Base-by-base conservation (phyloP, 2,329 filamentous ascomycete genomes). In the Microascus cirrosus region DNA sequence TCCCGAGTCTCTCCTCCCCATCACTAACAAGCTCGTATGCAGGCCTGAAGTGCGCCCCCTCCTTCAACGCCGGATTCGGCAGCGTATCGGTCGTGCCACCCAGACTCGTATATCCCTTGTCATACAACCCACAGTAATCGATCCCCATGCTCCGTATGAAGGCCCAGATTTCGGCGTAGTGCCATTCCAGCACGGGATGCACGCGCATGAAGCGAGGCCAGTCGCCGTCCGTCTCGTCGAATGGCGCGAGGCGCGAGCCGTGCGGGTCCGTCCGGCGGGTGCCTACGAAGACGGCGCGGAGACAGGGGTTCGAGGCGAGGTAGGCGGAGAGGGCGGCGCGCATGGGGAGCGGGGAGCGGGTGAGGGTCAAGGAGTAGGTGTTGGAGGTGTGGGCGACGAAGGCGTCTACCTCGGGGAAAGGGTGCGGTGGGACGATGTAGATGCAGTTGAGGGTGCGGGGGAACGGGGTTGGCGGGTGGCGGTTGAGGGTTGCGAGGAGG, bases 151-250 rank as follows among this genome's bases (percentile, higher is more conserved):
- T 84, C 34, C 87, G 82, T 61, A 95, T 87, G 68, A 95, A 94
- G 51, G 85, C 83, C 94, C 94, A 97, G 57, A 97, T 93, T 70
- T 97, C 93, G 12, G 84, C 82, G 71, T 96, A 96, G 70, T 94
- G 90, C 94, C 94, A 99, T 72, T 99, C 94, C 67, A 99, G 92
- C 11, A 99, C 89, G 0, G 94, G 93, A 71, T 99, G 91, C 60
- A 97, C 80, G 59, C 94, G 83, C 85, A 97, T 92, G 67, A 97
- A 96, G 51, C 79, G 75, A 39, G 94, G 94, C 94, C 94, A 99
- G 2, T 87, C 91, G 39, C 81, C 77, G 71, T 97, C 94, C 4
- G 94, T 99, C 55, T 80, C 81, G 68, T 95, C 89, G 68, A 97
- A 97, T 71, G 89, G 84, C 45, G 81, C 87, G 65, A 99, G 71